A percentile compares a stretch with the other conserved stretches of the same genome.
Evolutionary conservation across 169 alveolate genomes (phyloP).

Genomic region (Pseudocohnilembus persalinus): DNA sequence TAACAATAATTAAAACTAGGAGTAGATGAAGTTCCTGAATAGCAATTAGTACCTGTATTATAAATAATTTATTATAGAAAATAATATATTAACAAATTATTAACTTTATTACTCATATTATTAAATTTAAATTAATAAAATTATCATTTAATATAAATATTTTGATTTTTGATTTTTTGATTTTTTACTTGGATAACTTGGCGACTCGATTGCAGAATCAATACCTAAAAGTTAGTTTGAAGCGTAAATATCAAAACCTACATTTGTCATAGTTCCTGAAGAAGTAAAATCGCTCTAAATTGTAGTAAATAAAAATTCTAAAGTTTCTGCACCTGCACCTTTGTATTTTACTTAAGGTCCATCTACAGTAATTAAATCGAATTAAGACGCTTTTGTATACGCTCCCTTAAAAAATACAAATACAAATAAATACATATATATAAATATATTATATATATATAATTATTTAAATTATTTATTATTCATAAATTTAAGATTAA

Average conservation of each 20-base stretch:
- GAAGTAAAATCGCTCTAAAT: neutral
- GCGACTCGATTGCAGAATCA: neutral
- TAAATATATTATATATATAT: too few species aligned
- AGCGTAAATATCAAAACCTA: neutral
- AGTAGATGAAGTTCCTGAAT: too few species aligned
- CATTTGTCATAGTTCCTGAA: neutral
- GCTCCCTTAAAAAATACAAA: neutral
- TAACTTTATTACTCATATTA: too few species aligned
- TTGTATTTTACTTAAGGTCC: neutral
- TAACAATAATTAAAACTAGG: neutral
- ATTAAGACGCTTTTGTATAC: neutral
- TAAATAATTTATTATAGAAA: too few species aligned
- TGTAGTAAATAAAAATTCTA: neutral
- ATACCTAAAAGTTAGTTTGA: too few species aligned
- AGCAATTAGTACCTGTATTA: too few species aligned
- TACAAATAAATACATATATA: neutral
- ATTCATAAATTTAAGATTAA: too few species aligned
- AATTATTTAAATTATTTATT: too few species aligned
- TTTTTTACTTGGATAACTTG: neutral
- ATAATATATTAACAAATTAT: too few species aligned
- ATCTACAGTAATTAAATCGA: neutral
- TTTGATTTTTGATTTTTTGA: too few species aligned
- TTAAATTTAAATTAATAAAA: too few species aligned
- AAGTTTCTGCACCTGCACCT: neutral
- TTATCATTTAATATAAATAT: too few species aligned